Evolutionary conservation across 2,329 filamentous ascomycete genomes (phyloP).

Genomic region (Fusarium fujikuroi): DNA sequence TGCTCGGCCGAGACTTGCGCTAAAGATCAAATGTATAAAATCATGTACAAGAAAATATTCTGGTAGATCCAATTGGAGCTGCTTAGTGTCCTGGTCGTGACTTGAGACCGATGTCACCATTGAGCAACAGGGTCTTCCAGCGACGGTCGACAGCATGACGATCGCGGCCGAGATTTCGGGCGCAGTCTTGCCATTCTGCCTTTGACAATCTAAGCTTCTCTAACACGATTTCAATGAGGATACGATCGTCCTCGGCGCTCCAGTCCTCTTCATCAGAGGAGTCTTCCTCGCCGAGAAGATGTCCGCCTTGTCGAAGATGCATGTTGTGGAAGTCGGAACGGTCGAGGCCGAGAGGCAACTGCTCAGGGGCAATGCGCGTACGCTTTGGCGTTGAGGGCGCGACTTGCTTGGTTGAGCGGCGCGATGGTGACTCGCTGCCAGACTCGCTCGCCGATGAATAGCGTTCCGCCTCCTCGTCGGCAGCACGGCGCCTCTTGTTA

Average conservation of each 20-base stretch:
- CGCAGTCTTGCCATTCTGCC: slow-evolving; percentile 75
- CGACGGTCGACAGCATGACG: slow-evolving; percentile 65
- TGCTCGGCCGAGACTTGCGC: slow-evolving; percentile 29
- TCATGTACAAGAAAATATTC: slow-evolving; percentile 32
- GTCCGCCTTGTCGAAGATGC: slow-evolving; percentile 44
- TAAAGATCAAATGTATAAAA: slow-evolving; percentile 26
- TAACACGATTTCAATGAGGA: slow-evolving; percentile 74
- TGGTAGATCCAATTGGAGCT: slow-evolving; percentile 53
- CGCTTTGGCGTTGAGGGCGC: slow-evolving; percentile 68
- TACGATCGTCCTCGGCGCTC: slow-evolving; percentile 71
- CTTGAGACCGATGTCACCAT: slow-evolving; percentile 70
- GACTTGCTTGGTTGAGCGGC: slow-evolving; percentile 30
- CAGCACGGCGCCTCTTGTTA: slow-evolving; percentile 64
- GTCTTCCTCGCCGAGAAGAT: slow-evolving; percentile 52
- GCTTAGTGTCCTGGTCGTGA: slow-evolving; percentile 53
- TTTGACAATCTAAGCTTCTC: slow-evolving; percentile 73
- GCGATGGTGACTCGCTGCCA: slow-evolving; percentile 45
- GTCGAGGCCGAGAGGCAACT: slow-evolving; percentile 69
- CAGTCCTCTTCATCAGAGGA: slow-evolving; percentile 63
- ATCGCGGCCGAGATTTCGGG: slow-evolving; percentile 70
- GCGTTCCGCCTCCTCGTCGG: slow-evolving; percentile 59
- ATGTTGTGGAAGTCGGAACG: slow-evolving; percentile 66
- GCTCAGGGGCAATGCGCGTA: slow-evolving; percentile 68
- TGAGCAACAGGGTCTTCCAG: slow-evolving; percentile 71
- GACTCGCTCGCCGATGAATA: slow-evolving; percentile 53